Evolutionary conservation across 2,329 filamentous ascomycete genomes (phyloP).

Genomic region (Coniochaeta sp.): DNA sequence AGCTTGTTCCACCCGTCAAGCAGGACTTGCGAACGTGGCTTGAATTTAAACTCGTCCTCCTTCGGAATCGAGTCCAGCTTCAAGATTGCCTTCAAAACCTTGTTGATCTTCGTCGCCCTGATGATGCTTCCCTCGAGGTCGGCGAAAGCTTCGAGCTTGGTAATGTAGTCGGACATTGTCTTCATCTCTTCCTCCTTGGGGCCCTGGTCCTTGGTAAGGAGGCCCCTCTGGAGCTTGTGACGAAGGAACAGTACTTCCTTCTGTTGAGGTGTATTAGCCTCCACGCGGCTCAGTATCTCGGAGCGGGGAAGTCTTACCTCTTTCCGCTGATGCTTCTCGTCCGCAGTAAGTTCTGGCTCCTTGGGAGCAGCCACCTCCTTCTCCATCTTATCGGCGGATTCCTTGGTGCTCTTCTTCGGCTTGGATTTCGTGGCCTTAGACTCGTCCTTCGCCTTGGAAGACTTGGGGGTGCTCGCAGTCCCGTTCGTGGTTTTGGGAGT

Average conservation of each 20-base stretch:
- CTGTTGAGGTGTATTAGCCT: conserved; percentile 33
- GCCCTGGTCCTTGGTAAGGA: conserved; percentile 74
- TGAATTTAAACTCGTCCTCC: conserved; percentile 86
- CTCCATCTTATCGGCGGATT: conserved; percentile 38
- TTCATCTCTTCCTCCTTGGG: conserved; percentile 85
- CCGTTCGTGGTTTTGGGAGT: conserved; percentile 66
- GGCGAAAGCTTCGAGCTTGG: conserved; percentile 69
- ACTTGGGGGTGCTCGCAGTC: conserved; percentile 41
- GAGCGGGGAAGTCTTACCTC: conserved; percentile 35
- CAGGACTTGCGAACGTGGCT: conserved; percentile 69
- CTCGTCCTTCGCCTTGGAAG: conserved; percentile 44
- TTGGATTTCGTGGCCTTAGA: conserved; percentile 33
- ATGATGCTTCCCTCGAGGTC: conserved; percentile 89
- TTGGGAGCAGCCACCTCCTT: conserved; percentile 37
- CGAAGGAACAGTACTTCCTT: conserved; percentile 85
- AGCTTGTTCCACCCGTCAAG: conserved; percentile 87
- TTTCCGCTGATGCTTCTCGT: conserved; percentile 52
- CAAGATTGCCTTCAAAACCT: conserved; percentile 90
- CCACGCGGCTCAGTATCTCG: background rate
- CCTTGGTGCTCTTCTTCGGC: conserved; percentile 45
- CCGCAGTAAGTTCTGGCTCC: conserved; percentile 50
- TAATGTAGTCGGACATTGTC: conserved; percentile 68
- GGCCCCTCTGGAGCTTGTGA: conserved; percentile 90
- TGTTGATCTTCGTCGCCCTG: conserved; percentile 92
- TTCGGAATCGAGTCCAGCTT: conserved; percentile 80